Base-by-base conservation (phyloP, 768 basidiomycete genomes). In the Jaapia argillacea region DNA sequence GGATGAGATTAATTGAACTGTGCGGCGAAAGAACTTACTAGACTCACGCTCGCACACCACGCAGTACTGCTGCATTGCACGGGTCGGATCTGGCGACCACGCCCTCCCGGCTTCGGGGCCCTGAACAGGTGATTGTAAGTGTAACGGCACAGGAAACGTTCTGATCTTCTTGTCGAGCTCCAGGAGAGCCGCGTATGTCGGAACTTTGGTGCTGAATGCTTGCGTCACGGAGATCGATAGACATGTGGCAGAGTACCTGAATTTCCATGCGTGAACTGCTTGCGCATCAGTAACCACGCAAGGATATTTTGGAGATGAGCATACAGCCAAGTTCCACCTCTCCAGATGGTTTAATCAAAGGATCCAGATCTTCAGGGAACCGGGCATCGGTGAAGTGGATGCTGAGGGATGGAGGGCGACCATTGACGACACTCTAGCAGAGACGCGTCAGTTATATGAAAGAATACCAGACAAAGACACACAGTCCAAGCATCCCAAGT, bases 101-200 rank as follows among this genome's bases (percentile, higher is more conserved):
- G 59, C 51, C 26, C 54, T 47, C 24, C 54, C 56, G 14, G 58
- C 46, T 40, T 66, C 61, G 23, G 58, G 51, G 27, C 44, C 42
- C 36, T 52, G 45, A 31, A 54, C 55, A 6, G 70, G 71, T 12
- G 63, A 61, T 39, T 65, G 67, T 4, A 78, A 55, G 45, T 71
- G 61, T 6, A 54, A 50, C 0, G 75, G 73, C 3, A 72, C 53
- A 1, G 67, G 66, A 50, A 74, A 76, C 24, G 68, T 65, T 28
- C 75, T 70, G 37, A 79, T 70, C 25, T 61, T 66, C 40, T 64
- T 62, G 59, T 79, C 75, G 40, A 76, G 53, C 21, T 70, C 67
- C 23, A 77, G 61, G 2, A 78, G 51, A 4, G 65, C 60, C 6
- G 62, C 53, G 51, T 77, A 78, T 13, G 58, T 55, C 3, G 66